Conservation (phyloP, 2,329 filamentous ascomycete species). For the Nigrospora osmanthi region DNA sequence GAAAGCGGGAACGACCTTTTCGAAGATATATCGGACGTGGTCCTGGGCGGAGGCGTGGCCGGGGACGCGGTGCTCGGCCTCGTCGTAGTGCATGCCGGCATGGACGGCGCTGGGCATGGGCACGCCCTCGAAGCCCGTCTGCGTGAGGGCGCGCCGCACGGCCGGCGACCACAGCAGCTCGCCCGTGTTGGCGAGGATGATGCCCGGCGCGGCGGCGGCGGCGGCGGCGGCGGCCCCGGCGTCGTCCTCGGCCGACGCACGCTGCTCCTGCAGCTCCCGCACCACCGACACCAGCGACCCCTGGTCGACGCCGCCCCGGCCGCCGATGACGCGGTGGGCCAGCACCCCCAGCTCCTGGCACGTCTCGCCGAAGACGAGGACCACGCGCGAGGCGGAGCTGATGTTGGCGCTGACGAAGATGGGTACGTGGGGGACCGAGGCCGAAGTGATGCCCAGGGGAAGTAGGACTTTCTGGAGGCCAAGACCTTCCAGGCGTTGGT, state of each 20-base stretch:
- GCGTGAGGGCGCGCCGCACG: constrained; percentile 50
- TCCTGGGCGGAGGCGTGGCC: constrained; percentile 47
- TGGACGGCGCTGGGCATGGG: constrained; percentile 59
- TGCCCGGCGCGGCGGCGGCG: constrained; percentile 38
- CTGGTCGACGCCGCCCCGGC: constrained; percentile 55
- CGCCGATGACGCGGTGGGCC: constrained; percentile 59
- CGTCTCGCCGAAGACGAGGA: constrained; percentile 69
- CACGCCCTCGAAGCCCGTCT: constrained; percentile 45
- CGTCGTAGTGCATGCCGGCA: constrained; percentile 40
- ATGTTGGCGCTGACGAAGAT: constrained; percentile 57
- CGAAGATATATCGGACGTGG: constrained; percentile 63
- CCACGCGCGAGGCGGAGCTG: constrained; percentile 48
- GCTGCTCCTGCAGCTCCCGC: constrained; percentile 30
- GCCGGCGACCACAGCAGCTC: constrained; percentile 71
- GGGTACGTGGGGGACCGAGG: constrained; percentile 51
- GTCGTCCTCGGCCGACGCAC: constrained; percentile 23
- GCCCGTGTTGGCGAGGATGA: constrained; percentile 73
- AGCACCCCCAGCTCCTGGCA: constrained; percentile 67
- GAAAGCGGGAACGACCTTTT: constrained; percentile 47
- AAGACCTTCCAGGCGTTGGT: constrained; percentile 50
- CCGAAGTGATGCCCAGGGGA: constrained; percentile 40
- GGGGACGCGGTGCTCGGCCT: constrained; percentile 51
- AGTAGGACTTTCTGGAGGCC: constrained; percentile 55
- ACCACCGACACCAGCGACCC: constrained; percentile 66
- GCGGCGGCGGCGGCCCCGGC: too few relatives aligned